Base-by-base conservation (phyloP, 2,329 filamentous ascomycete species). In the Raffaelea ambrosiae region DNA sequence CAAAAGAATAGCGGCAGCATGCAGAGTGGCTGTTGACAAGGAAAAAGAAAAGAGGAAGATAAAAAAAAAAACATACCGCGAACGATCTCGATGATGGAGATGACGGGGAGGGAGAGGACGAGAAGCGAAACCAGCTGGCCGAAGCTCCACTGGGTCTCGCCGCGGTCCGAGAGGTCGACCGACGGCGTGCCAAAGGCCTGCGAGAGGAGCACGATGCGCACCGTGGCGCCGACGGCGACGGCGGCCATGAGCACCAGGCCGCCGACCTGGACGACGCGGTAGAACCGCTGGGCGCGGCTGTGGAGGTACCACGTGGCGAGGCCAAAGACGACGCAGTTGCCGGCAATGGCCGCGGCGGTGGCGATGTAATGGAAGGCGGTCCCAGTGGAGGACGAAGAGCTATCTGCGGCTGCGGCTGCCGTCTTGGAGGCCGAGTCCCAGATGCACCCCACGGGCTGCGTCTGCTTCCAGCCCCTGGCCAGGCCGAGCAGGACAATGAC, bases 231-330 rank as follows among this genome's bases (percentile, higher is more conserved):
- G 19, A 81, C 63, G 10, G 78, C 78, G 54, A 79, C 76, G 11
- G 66, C 77, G 2, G 65, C 62, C 66, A 79, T 80, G n/a, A 79
- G 62, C 7, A 74, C 54, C 29, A 81, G 60, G 1, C 80, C 76
- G 0, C 69, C 63, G 2, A 72, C 61, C 61, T 77, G 79, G 13
- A 81, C 66, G 3, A 59, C 57, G 53, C 72, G 76, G 58, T 80
- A 73, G 64, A 77, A 82, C 23, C 64, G 65, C 51, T 76, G 73
- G 18, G 63, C 59, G 18, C 73, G 70, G 51, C 68, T 71, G 57
- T 85, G 81, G 35, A 85, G 65, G 57, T 84, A 84, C 77, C 77
- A 84, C 0, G 79, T 81, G 0, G 76, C 74, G 1, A 82, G 62
- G 2, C 62, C 64, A 54, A 84, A 85, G 20, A 84, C 70, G 33